Evolutionary conservation across 176 grass and related monocot genomes (phyloP).

Genomic region (Aechmea fasciata): DNA sequence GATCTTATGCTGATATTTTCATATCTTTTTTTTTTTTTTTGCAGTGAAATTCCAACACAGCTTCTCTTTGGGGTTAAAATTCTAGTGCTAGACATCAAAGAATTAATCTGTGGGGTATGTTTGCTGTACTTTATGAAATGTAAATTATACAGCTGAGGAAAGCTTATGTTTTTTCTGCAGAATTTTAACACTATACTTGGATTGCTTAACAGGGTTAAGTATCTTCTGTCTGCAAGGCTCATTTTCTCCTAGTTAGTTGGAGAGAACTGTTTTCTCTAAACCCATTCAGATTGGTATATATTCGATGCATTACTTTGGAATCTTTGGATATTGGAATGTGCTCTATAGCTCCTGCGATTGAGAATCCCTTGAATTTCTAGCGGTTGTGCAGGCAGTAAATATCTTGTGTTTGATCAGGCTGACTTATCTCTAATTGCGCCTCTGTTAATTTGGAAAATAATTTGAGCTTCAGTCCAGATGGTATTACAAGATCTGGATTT

Average conservation of each 20-base stretch:
- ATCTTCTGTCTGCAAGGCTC: constrained; percentile 19
- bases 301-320: constrained; percentile 21
- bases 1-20: constrained; percentile 10
- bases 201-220: constrained; percentile 39
- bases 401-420: constrained; percentile 1
- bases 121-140: constrained; percentile 7
- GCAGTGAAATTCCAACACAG: constrained; percentile 33
- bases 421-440: background rate
- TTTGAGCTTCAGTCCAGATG: background rate
- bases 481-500: constrained; percentile 7
- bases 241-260: constrained; percentile 37
- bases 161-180: constrained; percentile 10
- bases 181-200: constrained; percentile 21
- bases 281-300: constrained; percentile 28
- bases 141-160: constrained; percentile 9
- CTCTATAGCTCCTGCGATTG: constrained; percentile 11
- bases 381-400: background rate
- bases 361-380: background rate
- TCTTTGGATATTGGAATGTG: constrained; percentile 1
- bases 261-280: constrained; percentile 22
- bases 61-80: constrained; percentile 15
- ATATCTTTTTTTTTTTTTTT: constrained; percentile 1
- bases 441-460: background rate
- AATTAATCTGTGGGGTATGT: constrained; percentile 28
- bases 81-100: constrained; percentile 23